Conservation (phyloP, 2,329 filamentous ascomycete genomes). For the Raffaelea ambrosiae region DNA sequence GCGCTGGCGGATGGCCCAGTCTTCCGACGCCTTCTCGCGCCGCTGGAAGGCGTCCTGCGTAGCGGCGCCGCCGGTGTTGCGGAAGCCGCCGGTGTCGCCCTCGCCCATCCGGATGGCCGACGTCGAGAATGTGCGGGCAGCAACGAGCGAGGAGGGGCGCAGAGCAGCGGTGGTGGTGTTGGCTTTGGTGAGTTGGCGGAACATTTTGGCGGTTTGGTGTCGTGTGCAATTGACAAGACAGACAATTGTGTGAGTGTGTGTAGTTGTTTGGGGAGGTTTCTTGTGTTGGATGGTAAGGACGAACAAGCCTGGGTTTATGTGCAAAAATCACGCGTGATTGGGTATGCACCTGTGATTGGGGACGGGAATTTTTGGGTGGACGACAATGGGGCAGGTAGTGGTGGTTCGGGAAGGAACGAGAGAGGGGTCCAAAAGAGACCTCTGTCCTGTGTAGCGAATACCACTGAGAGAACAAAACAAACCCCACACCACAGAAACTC, state of each 20-base stretch:
- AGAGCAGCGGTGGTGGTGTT: conserved; percentile 31
- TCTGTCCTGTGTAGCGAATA: too few relatives aligned
- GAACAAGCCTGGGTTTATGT: neutral
- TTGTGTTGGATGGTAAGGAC: too few relatives aligned
- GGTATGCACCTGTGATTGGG: neutral
- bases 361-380: neutral
- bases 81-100: conserved; percentile 60
- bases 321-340: conserved; percentile 14
- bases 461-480: too few relatives aligned
- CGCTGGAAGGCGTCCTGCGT: conserved; percentile 71
- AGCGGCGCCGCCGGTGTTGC: conserved; percentile 30
- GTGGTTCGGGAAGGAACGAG: neutral
- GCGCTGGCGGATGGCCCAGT: conserved; percentile 74
- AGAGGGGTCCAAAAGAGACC: too few relatives aligned
- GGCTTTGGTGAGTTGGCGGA: conserved; percentile 51
- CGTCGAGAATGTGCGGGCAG: conserved; percentile 52
- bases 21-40: conserved; percentile 82
- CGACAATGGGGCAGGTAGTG: neutral
- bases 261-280: too few relatives aligned
- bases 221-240: neutral
- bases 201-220: conserved; percentile 40
- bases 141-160: conserved; percentile 41
- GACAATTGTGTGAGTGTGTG: neutral
- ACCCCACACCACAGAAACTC: too few relatives aligned
- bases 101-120: conserved; percentile 56